These are phyloP conservation scores for Suillus weaverae DNA, from an alignment of 768 basidiomycete genomes.

Conservation along the genomic window DNA sequence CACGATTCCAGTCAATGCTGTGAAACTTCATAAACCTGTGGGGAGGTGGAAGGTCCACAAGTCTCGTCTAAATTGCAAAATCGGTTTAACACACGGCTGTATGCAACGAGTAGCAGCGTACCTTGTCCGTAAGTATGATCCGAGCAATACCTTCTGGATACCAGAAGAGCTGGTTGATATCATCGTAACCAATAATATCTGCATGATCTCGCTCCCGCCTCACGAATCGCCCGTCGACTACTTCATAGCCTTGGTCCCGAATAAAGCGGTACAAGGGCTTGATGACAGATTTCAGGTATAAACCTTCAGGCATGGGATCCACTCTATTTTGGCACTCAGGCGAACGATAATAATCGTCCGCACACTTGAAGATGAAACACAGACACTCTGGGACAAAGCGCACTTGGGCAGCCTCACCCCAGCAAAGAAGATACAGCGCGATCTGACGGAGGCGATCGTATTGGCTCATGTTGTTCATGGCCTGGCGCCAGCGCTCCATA, in stretches of 20 bases:
- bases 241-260: constrained; percentile 96
- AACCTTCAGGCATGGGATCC: constrained; percentile 91
- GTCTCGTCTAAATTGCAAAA: constrained; percentile 58
- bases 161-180: constrained; percentile 99
- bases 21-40: constrained; percentile 98
- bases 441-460: constrained; percentile 97
- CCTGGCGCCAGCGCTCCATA: constrained; percentile 90
- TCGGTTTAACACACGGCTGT: constrained; percentile 2
- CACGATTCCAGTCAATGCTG: constrained; percentile 93
- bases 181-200: constrained; percentile 96
- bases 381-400: constrained; percentile 95
- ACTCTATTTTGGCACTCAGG: constrained; percentile 95
- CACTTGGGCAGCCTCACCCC: constrained; percentile 98
- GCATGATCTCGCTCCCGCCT: constrained; percentile 92
- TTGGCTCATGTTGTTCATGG: constrained; percentile 98
- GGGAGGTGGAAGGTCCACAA: constrained; percentile 87
- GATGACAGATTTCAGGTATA: constrained; percentile 88
- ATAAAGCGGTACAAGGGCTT: constrained; percentile 97
- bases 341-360: constrained; percentile 98
- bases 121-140: constrained; percentile 88
- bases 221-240: constrained; percentile 92
- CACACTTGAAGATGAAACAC: constrained; percentile 99
- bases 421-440: constrained; percentile 91
- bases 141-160: constrained; percentile 97
- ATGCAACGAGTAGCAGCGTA: constrained; percentile 26